Evolutionary conservation across 805 yeast genomes (phyloP).

Genomic region (Hanseniaspora hatyaiensis): DNA sequence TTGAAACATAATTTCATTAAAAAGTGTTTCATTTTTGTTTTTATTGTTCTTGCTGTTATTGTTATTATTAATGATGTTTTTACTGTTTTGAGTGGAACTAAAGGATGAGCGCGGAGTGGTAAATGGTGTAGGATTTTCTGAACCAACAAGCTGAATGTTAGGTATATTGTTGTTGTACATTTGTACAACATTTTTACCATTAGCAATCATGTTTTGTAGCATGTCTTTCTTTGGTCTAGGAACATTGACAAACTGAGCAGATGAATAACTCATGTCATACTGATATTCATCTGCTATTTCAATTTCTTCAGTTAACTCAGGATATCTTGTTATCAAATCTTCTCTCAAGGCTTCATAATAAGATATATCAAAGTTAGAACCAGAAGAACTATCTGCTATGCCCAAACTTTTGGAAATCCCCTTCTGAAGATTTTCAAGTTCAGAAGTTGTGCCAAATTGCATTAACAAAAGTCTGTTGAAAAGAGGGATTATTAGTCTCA

Average conservation of each 20-base stretch:
- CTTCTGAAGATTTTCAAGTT: conserved; percentile 28
- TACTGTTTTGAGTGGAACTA: no score
- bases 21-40: conserved; percentile 27
- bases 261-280: conserved; percentile 40
- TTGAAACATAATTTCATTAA: neutral
- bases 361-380: conserved; percentile 34
- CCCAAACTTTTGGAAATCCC: no score
- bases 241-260: conserved; percentile 48
- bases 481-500: conserved; percentile 46
- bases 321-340: conserved; percentile 63
- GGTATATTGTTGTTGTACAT: conserved; percentile 20
- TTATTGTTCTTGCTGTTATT: conserved; percentile 19
- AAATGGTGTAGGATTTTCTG: conserved; percentile 82
- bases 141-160: conserved; percentile 52
- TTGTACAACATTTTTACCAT: conserved; percentile 9
- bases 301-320: conserved; percentile 37
- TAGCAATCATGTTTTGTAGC: conserved; percentile 22
- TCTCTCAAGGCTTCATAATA: conserved; percentile 74
- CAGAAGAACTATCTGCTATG: conserved; percentile 32
- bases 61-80: no score
- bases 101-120: conserved; percentile 34
- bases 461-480: conserved; percentile 44
- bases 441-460: conserved; percentile 45
- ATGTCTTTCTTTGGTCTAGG: conserved; percentile 39
- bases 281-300: conserved; percentile 38